These are phyloP conservation scores for Didymosphaeria variabile DNA, from an alignment of 2,329 filamentous ascomycete genomes.

Conservation along the genomic window DNA sequence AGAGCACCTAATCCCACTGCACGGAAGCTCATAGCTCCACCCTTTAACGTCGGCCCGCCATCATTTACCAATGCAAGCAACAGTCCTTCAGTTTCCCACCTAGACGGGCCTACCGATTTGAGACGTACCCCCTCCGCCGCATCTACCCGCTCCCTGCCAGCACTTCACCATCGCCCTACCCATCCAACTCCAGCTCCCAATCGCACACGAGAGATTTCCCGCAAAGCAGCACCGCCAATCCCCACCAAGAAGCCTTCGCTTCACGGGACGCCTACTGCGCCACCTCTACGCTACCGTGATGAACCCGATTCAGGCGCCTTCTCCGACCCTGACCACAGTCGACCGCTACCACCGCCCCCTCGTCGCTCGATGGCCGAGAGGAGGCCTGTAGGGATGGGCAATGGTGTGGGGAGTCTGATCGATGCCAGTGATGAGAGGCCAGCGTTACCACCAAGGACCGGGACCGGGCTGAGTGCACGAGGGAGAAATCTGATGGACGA, in stretches of 20 bases:
- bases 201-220: conserved; percentile 35
- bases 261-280: conserved; percentile 24
- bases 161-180: conserved; percentile 25
- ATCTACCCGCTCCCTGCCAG: conserved; percentile 44
- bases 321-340: not conserved
- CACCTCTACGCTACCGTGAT: conserved; percentile 36
- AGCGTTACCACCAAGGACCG: conserved; percentile 44
- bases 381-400: conserved; percentile 24
- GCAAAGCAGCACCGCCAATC: conserved; percentile 46
- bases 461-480: conserved; percentile 35
- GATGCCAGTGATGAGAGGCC: conserved; percentile 34
- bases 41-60: conserved; percentile 34
- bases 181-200: conserved; percentile 17
- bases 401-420: conserved; percentile 24
- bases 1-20: conserved; percentile 27
- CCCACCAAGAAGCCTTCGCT: conserved; percentile 46
- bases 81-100: conserved; percentile 26
- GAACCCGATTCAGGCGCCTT: conserved; percentile 17
- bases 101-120: conserved; percentile 36
- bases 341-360: conserved; percentile 31
- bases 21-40: conserved; percentile 44
- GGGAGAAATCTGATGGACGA: conserved; percentile 48
- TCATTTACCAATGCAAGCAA: conserved; percentile 13
- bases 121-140: conserved; percentile 33
- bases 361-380: conserved; percentile 39